Base-by-base conservation (phyloP, 495 filamentous ascomycete species). In the Mycothermus thermophilus region DNA sequence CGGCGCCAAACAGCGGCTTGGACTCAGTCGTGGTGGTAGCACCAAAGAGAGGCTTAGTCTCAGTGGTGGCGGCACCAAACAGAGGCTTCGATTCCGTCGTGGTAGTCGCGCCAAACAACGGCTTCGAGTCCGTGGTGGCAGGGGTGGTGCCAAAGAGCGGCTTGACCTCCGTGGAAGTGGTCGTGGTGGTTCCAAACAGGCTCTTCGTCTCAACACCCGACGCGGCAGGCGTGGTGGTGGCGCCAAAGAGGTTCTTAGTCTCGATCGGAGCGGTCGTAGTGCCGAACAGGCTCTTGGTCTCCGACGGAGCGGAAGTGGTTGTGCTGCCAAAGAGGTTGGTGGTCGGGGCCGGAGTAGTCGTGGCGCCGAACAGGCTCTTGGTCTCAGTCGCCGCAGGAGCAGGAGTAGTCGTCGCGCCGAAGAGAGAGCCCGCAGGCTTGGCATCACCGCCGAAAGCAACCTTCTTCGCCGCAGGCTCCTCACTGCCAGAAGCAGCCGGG, bases 391-490 rank as follows among this genome's bases (percentile, higher is more conserved):
- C 6, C 22, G 22, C 22, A 25, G 22, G 15, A 22, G 44, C 30
- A 12, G 40, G 12, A 5, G 42, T 34, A 5, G 42, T 34, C 12
- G 22, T 25, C 22, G 22, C 6, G 11, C 22, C 22, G 11, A 25
- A 25, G 22, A 41, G 32, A 35, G 38, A 41, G 8, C 30, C 17
- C 13, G 19, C 12, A 5, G 47, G 30, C 31, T 55, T 62, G 34
- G 47, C 35, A 8, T 56, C 48, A 20, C 50, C 50, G 22, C 50
- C 50, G 18, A 48, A 53, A 3, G 34, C 34, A 4, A 40, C 21
- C 30, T 50, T 47, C 33, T 47, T 49, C 16, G 37, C 35, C 7
- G 45, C 35, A 11, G 44, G 43, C 32, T 48, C 47, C 15, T 46
- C 29, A 14, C 41, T 33, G 42, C 10, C 27, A 8, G 50, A 17